Percentiles rank a stretch among this genome's conserved stretches.
These are phyloP conservation scores for Rhazya stricta DNA, from an alignment of 257 asterid genomes.

Conservation along the genomic window DNA sequence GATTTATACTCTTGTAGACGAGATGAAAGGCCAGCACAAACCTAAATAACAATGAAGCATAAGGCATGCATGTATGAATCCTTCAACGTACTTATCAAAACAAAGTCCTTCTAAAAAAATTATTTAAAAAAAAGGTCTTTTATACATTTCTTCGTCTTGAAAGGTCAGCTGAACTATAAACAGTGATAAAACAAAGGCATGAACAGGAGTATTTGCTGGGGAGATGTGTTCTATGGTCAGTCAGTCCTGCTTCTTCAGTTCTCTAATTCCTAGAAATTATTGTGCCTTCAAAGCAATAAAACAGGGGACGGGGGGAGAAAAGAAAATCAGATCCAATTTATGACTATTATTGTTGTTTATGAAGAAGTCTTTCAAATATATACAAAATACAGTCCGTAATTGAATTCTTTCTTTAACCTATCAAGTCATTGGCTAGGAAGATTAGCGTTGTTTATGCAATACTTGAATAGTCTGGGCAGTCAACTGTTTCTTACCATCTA, in stretches of 20 bases:
- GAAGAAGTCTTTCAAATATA: background rate
- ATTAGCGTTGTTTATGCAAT: background rate
- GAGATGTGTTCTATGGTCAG: background rate
- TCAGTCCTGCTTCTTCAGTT: background rate
- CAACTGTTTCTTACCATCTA: background rate
- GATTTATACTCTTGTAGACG: slow-evolving; percentile 98
- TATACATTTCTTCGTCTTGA: background rate
- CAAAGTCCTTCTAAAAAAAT: no score
- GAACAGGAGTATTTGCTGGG: background rate
- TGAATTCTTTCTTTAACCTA: background rate
- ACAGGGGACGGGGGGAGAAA: background rate
- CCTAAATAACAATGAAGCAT: slow-evolving; percentile 38
- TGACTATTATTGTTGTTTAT: background rate
- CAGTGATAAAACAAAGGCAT: background rate
- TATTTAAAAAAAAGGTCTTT: no score
- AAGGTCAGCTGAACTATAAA: background rate
- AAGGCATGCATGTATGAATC: slow-evolving; percentile 6
- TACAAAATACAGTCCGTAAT: background rate
- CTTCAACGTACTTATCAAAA: background rate
- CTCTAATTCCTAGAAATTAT: background rate
- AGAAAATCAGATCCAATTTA: background rate
- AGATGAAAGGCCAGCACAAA: slow-evolving; percentile 98
- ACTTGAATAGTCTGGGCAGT: background rate
- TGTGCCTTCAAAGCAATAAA: background rate
- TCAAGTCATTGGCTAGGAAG: background rate